Base-by-base conservation (phyloP, 306 rosid genomes). In the Erythrophleum fordii region DNA sequence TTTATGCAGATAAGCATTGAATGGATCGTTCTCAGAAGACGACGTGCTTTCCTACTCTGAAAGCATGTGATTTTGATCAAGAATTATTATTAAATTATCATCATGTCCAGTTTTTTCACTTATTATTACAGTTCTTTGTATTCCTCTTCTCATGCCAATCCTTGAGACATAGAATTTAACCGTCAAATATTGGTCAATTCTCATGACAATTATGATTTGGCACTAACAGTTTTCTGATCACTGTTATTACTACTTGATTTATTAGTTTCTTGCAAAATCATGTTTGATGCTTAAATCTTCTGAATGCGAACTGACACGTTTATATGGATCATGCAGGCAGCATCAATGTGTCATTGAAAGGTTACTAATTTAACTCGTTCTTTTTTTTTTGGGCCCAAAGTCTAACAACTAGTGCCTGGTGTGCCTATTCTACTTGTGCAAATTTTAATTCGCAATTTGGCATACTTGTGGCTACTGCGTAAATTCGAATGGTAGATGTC, bases 21-120 rank as follows among this genome's bases (percentile, higher is more conserved):
- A 11, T 79, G 77, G 34, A 59, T 70, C 42, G 42, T 79, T 45
- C 60, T 69, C 6, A 46, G 37, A 42, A 70, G 55, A 25, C n/a
- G 44, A 23, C 42, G 26, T 28, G 76, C 16, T 48, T 71, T 71
- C 17, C 41, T 14, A 48, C 29, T 20, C 22, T n/a, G 48, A 72
- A 59, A 72, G 65, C 46, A 5, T 17, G n/a, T n/a, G 35, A 8
- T 45, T 14, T 60, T 26, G 26, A 28, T n/a, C 12, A 26, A 45
- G 37, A 10, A 17, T 14, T 26, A 2, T 28, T 26, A 20, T 11
- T 8, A 46, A 26, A 29, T 13, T 12, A 13, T 28, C 16, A 29
- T 61, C 9, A 16, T 61, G 2, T 23, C 26, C 25, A 1, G 37
- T 59, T 25, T 70, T 8, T n/a, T 12, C 17, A n/a, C 12, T 18